phyloP scores from a whole-genome alignment of 2,329 filamentous ascomycete species.

The Parasarocladium wereldwijsianum region DNA sequence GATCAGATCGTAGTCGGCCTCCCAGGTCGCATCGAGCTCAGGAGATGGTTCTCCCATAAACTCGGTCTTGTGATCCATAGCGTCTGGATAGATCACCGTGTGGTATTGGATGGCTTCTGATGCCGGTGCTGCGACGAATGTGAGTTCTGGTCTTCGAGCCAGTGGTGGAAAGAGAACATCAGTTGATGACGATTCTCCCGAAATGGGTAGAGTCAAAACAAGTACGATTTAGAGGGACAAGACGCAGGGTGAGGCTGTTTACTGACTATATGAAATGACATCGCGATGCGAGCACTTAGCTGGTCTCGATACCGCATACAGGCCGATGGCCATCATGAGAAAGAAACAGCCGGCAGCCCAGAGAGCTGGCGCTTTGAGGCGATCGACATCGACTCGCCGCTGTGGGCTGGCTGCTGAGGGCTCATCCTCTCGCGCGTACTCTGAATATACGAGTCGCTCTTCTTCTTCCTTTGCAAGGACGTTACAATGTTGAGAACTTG shows the following conservation, averaged over 20 bases:
- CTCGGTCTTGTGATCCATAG: not conserved
- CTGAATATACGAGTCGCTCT: no score
- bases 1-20: conserved; percentile 1
- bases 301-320: not conserved
- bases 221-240: no score
- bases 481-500: no score
- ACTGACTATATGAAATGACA: not conserved
- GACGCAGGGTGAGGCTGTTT: no score
- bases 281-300: not conserved
- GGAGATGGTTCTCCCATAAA: conserved; percentile 1
- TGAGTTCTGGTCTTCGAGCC: no score
- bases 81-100: not conserved
- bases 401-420: no score
- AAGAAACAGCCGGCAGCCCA: not conserved
- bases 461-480: no score
- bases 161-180: no score
- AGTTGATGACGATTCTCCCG: not conserved
- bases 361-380: not conserved
- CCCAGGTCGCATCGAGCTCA: conserved; percentile 1
- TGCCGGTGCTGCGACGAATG: conserved; percentile 1
- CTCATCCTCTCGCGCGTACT: no score
- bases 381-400: no score
- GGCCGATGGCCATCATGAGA: not conserved
- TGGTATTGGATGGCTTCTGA: conserved; percentile 1
- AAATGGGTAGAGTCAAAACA: no score